These are phyloP conservation scores for Raphanus raphanistrum DNA, from an alignment of 345 rosid species.

Conservation along the genomic window DNA sequence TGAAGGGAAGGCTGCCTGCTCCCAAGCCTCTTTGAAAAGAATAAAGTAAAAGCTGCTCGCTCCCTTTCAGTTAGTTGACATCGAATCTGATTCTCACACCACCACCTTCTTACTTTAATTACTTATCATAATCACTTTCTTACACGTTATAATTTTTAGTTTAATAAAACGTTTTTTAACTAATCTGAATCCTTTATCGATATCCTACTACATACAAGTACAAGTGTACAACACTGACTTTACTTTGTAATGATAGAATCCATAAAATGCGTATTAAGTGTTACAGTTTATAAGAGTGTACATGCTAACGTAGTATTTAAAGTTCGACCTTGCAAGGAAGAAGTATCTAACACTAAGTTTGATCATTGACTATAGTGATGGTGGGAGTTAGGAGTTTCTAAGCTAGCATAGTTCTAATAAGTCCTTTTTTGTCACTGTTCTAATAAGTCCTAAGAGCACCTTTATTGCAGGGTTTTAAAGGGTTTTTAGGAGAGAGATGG, in stretches of 20 bases:
- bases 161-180: neutral
- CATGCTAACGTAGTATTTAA: neutral
- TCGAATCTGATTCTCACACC: conserved; percentile 41
- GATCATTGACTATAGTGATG: neutral
- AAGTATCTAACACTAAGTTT: neutral
- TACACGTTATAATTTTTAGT: conserved; percentile 14
- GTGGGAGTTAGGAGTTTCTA: neutral
- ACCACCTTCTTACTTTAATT: conserved; percentile 30
- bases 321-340: neutral
- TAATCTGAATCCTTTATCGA: conserved; percentile 1
- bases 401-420: too few relatives aligned
- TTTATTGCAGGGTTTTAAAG: too few relatives aligned
- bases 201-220: neutral
- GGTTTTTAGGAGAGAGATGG: too few relatives aligned
- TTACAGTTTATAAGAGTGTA: neutral
- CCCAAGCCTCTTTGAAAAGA: neutral
- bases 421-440: too few relatives aligned
- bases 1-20: conserved; percentile 32
- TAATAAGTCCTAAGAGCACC: too few relatives aligned
- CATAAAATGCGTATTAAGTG: neutral
- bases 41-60: conserved; percentile 23
- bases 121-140: conserved; percentile 26
- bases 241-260: conserved; percentile 8
- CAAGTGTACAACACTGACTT: neutral
- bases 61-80: conserved; percentile 29